These are phyloP conservation scores for Penicillium paneum DNA, from an alignment of 2,329 filamentous ascomycete genomes.

Conservation along the genomic window DNA sequence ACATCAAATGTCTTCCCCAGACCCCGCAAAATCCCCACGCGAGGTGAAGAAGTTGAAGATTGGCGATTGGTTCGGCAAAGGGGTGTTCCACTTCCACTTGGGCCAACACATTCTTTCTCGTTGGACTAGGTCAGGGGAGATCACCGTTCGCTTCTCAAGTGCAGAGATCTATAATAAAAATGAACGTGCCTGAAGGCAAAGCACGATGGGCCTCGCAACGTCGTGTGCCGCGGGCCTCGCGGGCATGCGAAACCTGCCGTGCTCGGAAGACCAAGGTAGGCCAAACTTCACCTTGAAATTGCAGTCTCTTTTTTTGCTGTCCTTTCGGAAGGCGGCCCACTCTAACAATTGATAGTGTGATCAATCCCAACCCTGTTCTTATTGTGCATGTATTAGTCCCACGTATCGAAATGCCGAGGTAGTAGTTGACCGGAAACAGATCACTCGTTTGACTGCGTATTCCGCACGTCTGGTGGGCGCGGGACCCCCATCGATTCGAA, in stretches of 20 bases:
- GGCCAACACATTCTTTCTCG: not conserved
- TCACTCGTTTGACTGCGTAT: no score
- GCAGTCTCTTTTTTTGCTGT: no score
- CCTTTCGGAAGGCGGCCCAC: no score
- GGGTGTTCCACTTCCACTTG: not conserved
- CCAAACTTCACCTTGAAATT: no score
- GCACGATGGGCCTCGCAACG: conserved; percentile 6
- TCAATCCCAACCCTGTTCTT: no score
- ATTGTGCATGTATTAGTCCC: no score
- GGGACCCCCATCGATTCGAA: no score
- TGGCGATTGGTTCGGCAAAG: not conserved
- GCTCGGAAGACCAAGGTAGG: conserved; percentile 24
- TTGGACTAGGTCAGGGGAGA: not conserved
- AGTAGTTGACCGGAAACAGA: no score
- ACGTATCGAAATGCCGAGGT: no score
- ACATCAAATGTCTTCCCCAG: not conserved
- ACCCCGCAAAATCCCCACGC: not conserved
- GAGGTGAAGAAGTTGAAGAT: not conserved
- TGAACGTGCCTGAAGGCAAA: not conserved
- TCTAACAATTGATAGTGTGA: no score
- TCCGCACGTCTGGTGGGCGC: no score
- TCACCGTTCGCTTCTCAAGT: not conserved
- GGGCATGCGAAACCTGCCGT: conserved; percentile 25
- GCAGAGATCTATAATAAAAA: not conserved
- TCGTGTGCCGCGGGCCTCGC: conserved; percentile 18